Evolutionary conservation across 345 rosid genomes (phyloP).

Genomic region (Eucalyptus albens): DNA sequence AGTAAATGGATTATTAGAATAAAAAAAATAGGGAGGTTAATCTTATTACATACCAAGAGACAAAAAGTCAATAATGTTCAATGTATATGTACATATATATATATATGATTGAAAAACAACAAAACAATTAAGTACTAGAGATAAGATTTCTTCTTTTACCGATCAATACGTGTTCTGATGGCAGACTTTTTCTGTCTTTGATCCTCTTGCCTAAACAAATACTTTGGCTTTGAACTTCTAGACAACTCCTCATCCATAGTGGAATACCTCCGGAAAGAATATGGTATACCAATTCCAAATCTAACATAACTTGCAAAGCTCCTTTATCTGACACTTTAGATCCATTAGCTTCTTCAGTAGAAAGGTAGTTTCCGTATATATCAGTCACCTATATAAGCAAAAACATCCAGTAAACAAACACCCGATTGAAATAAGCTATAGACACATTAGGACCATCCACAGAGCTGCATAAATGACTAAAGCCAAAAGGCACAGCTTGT

Average conservation of each 20-base stretch:
- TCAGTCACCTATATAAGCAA: slow-evolving; percentile 30
- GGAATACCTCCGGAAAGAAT: slow-evolving; percentile 67
- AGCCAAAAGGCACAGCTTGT: background rate
- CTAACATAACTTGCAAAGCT: slow-evolving; percentile 70
- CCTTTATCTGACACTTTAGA: slow-evolving; percentile 89
- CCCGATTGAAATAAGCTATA: background rate
- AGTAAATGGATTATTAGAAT: no score
- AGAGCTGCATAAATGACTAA: background rate
- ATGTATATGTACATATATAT: no score
- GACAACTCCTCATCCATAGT: slow-evolving; percentile 29
- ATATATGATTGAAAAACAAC: no score
- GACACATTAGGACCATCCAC: background rate
- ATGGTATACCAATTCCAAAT: slow-evolving; percentile 69
- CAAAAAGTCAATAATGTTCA: no score
- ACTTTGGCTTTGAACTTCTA: slow-evolving; percentile 37
- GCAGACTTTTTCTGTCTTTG: slow-evolving; percentile 35
- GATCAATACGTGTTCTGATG: slow-evolving; percentile 33
- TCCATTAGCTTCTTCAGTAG: slow-evolving; percentile 42
- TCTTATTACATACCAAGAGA: no score
- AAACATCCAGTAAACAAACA: background rate
- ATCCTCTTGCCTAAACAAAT: slow-evolving; percentile 49
- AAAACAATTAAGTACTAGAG: no score
- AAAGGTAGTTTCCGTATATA: slow-evolving; percentile 64
- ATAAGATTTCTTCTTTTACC: no score
- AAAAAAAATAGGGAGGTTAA: no score